Evolutionary conservation across 164 flowering plant species (phyloP).

Genomic region (grape (Vitis vinifera)): DNA sequence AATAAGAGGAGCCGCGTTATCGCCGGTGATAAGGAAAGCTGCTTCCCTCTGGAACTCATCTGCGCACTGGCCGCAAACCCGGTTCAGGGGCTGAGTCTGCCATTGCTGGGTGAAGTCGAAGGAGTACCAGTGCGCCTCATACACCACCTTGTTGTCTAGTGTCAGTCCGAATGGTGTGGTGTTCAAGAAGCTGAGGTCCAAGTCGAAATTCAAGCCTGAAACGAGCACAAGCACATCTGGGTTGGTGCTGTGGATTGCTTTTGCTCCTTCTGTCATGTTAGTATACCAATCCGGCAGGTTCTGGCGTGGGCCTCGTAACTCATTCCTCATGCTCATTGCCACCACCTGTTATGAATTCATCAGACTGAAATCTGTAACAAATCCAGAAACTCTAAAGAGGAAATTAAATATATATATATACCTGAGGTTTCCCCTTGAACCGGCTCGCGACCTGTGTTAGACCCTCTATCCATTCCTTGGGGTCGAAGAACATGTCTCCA

Average conservation of each 20-base stretch:
- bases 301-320: conserved; percentile 24
- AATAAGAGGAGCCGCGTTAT: conserved; percentile 39
- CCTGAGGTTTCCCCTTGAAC: conserved; percentile 19
- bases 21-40: conserved; percentile 28
- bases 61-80: conserved; percentile 16
- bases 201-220: conserved; percentile 43
- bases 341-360: conserved; percentile 29
- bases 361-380: too few relatives aligned
- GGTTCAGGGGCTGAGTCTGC: conserved; percentile 30
- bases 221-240: conserved; percentile 43
- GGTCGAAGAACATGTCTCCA: too few relatives aligned
- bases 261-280: conserved; percentile 30
- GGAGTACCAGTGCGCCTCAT: conserved; percentile 53
- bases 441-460: conserved; percentile 33
- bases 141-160: conserved; percentile 38
- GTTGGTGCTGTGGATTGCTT: conserved; percentile 31
- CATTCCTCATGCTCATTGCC: conserved; percentile 50
- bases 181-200: conserved; percentile 33
- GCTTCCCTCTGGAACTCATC: conserved; percentile 9
- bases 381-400: too few relatives aligned
- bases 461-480: conserved; percentile 36
- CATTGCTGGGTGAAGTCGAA: conserved; percentile 13
- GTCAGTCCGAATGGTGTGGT: conserved; percentile 13
- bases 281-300: conserved; percentile 24
- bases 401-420: too few relatives aligned